These are phyloP conservation scores for Phytophthora hibernalis DNA, from an alignment of 352 stramenopile species.

Conservation along the genomic window DNA sequence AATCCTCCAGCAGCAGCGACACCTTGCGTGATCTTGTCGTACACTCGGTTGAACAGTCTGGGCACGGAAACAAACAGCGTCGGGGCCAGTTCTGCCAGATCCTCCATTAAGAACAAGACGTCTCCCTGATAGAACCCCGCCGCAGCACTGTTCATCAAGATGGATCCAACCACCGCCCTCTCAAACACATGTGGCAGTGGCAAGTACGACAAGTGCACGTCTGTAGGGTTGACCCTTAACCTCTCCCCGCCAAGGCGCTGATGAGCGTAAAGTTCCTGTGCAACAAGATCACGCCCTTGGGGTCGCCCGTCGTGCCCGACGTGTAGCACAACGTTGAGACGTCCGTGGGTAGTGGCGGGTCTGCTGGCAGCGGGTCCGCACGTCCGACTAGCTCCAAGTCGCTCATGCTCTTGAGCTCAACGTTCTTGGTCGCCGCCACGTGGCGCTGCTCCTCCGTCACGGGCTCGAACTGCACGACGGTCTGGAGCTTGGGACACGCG, in stretches of 20 bases:
- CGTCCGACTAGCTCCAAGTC: conserved; percentile 52
- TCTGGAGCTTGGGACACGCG: conserved; percentile 57
- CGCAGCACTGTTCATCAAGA: conserved; percentile 86
- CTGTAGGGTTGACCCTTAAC: conserved; percentile 44
- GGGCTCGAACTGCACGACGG: conserved; percentile 63
- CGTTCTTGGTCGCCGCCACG: conserved; percentile 28
- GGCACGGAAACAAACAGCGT: conserved; percentile 95
- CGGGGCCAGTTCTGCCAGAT: conserved; percentile 92
- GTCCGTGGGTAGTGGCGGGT: conserved; percentile 72
- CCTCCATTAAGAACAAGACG: conserved; percentile 92
- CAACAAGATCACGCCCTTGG: conserved; percentile 95
- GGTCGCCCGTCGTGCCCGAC: conserved; percentile 95
- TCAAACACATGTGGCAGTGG: conserved; percentile 98
- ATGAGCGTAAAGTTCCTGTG: conserved; percentile 80
- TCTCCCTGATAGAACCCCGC: conserved; percentile 88
- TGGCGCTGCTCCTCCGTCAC: conserved; percentile 47
- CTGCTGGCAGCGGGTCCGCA: conserved; percentile 47
- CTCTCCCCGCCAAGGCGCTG: conserved; percentile 38
- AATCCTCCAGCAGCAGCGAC: conserved; percentile 63
- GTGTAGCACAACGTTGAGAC: conserved; percentile 96
- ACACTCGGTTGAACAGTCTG: conserved; percentile 96
- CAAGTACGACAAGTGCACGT: conserved; percentile 97
- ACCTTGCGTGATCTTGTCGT: conserved; percentile 94
- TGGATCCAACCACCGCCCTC: conserved; percentile 85
- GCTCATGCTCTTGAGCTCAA: conserved; percentile 52